These are phyloP conservation scores for Thelonectria blattea DNA, from an alignment of 2,329 filamentous ascomycete species.

Conservation along the genomic window DNA sequence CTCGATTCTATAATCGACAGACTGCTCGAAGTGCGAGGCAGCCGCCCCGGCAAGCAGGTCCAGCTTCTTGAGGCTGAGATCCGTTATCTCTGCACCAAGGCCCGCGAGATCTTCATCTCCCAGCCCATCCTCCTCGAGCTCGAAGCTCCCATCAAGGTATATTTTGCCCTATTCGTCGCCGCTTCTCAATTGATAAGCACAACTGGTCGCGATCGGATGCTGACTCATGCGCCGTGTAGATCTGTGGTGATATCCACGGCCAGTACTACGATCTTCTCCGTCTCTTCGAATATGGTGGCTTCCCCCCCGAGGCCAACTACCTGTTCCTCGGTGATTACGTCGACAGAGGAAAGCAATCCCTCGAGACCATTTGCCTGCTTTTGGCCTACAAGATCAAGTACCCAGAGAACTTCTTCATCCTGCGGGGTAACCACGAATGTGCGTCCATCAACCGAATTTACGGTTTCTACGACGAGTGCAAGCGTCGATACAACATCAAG, in stretches of 20 bases:
- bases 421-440: slow-evolving; percentile 98
- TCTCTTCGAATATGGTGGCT: slow-evolving; percentile 97
- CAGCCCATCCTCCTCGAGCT: slow-evolving; percentile 97
- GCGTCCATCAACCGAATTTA: slow-evolving; percentile 99
- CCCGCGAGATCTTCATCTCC: slow-evolving; percentile 98
- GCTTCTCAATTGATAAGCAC: not conserved
- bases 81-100: slow-evolving; percentile 96
- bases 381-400: slow-evolving; percentile 99
- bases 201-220: slow-evolving; percentile 12
- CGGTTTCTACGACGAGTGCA: slow-evolving; percentile 99
- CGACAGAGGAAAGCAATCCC: slow-evolving; percentile 97
- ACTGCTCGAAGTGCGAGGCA: slow-evolving; percentile 95
- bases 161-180: slow-evolving; percentile 31
- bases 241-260: slow-evolving; percentile 98
- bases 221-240: slow-evolving; percentile 60
- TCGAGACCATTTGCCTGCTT: slow-evolving; percentile 96
- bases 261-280: slow-evolving; percentile 98
- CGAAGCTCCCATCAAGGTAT: slow-evolving; percentile 98
- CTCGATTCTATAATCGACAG: slow-evolving; percentile 99
- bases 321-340: slow-evolving; percentile 99
- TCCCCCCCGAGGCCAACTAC: slow-evolving; percentile 98
- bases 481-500: slow-evolving; percentile 99
- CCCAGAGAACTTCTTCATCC: slow-evolving; percentile 99
- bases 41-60: slow-evolving; percentile 97
- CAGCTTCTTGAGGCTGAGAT: slow-evolving; percentile 97